These are phyloP conservation scores for Salix viminalis DNA, from an alignment of 345 rosid species.

Conservation along the genomic window DNA sequence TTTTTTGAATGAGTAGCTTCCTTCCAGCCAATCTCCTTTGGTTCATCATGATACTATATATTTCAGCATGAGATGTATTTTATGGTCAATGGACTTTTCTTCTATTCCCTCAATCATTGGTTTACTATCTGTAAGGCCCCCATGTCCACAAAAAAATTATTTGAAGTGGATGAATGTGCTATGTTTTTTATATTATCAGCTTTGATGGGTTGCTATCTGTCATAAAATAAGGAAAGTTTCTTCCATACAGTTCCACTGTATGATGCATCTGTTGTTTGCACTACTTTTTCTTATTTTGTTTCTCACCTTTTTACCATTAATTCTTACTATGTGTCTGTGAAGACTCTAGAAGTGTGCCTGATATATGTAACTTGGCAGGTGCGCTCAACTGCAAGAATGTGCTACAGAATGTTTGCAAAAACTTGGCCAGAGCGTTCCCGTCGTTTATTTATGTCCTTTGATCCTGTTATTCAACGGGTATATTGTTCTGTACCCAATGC, in stretches of 20 bases:
- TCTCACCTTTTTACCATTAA: not conserved
- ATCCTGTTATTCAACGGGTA: slow-evolving; percentile 98
- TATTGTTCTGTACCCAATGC: not conserved
- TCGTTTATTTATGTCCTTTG: slow-evolving; percentile 84
- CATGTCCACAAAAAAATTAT: too few relatives aligned
- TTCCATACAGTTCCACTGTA: not conserved
- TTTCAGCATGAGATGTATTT: too few relatives aligned
- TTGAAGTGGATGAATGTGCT: not conserved
- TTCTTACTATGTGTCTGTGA: not conserved
- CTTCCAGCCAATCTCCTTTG: too few relatives aligned
- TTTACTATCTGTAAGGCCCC: too few relatives aligned
- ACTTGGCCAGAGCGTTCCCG: slow-evolving; percentile 99
- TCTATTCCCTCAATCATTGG: too few relatives aligned
- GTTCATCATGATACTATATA: too few relatives aligned
- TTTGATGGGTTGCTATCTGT: not conserved
- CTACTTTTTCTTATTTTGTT: not conserved
- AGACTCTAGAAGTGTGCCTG: not conserved
- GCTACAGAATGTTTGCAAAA: slow-evolving; percentile 95
- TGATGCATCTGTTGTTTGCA: not conserved
- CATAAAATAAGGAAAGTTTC: not conserved
- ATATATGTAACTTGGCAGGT: slow-evolving; percentile 49
- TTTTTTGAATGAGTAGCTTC: too few relatives aligned
- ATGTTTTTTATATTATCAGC: not conserved
- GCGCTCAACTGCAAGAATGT: slow-evolving; percentile 91
- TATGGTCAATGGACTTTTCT: too few relatives aligned